A percentile compares a stretch with the other conserved stretches of the same genome.
phyloP scores from a whole-genome alignment of 1,284 basidiomycete species.

The Cryptococcus sp. region DNA sequence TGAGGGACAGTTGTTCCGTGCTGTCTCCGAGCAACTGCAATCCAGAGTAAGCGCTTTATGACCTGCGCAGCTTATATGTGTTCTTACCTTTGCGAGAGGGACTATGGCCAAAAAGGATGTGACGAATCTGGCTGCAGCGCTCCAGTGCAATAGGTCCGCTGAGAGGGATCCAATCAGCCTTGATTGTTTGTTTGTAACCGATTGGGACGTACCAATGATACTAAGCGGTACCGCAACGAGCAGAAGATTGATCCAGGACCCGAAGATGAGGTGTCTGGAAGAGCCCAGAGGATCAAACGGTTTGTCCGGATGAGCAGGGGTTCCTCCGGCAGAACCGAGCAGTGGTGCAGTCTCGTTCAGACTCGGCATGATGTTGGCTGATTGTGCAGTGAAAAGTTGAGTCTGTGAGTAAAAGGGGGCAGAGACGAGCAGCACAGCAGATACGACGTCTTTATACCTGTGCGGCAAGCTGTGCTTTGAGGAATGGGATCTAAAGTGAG shows the following conservation, averaged over 20 bases:
- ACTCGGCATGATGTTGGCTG: no score
- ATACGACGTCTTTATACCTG: no score
- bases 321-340: not conserved
- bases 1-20: constrained; percentile 79
- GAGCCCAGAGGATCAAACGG: constrained; percentile 56
- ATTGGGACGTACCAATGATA: constrained; percentile 59
- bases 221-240: constrained; percentile 75
- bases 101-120: constrained; percentile 85
- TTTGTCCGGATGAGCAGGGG: not conserved
- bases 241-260: constrained; percentile 73
- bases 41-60: not conserved
- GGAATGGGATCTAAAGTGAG: no score
- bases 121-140: constrained; percentile 76
- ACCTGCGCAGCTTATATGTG: not conserved
- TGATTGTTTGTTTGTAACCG: not conserved
- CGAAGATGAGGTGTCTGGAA: constrained; percentile 65
- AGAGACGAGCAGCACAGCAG: no score
- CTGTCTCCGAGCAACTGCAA: constrained; percentile 63
- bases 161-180: not conserved
- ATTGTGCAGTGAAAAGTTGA: no score
- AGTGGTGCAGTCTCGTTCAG: no score
- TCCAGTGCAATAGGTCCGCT: constrained; percentile 59
- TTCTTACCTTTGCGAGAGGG: constrained; percentile 72
- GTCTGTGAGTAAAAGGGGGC: no score
- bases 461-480: no score